Conservation (phyloP, 306 rosid genomes). For the Quercus engelmannii region DNA sequence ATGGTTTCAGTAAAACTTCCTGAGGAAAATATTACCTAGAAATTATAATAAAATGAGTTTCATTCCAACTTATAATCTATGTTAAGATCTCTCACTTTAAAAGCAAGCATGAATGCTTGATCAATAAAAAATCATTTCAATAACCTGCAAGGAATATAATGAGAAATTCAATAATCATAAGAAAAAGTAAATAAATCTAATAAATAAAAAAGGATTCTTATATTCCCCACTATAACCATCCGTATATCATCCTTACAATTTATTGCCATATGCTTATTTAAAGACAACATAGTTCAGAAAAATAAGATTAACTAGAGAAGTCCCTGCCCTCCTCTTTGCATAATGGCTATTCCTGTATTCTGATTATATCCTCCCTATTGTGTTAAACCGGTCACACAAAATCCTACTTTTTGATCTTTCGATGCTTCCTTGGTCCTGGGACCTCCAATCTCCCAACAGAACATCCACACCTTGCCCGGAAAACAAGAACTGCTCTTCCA, state of each 20-base stretch:
- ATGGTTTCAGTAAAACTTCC: neutral
- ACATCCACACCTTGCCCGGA: conserved; percentile 93
- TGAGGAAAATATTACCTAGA: neutral
- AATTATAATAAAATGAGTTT: neutral
- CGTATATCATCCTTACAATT: conserved; percentile 52
- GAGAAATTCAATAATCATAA: conserved; percentile 8
- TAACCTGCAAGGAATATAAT: conserved; percentile 17
- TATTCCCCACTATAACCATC: conserved; percentile 58
- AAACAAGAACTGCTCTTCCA: conserved; percentile 83
- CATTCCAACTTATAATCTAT: conserved; percentile 3
- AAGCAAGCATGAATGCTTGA: conserved; percentile 1
- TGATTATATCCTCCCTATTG: conserved; percentile 33
- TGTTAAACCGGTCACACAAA: conserved; percentile 9
- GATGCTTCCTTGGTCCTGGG: conserved; percentile 69
- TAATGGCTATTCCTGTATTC: conserved; percentile 36
- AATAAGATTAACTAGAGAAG: conserved; percentile 35
- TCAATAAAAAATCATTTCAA: neutral
- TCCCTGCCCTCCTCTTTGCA: conserved; percentile 35
- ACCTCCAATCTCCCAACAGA: conserved; percentile 96
- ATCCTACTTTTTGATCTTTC: conserved; percentile 86
- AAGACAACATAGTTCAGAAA: conserved; percentile 43
- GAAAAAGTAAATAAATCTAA: conserved; percentile 11
- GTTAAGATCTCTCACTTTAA: neutral
- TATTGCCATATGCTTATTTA: conserved; percentile 70
- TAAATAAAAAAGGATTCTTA: conserved; percentile 33